phyloP scores from a whole-genome alignment of 768 basidiomycete genomes.

The Leccinum ochraceum region DNA sequence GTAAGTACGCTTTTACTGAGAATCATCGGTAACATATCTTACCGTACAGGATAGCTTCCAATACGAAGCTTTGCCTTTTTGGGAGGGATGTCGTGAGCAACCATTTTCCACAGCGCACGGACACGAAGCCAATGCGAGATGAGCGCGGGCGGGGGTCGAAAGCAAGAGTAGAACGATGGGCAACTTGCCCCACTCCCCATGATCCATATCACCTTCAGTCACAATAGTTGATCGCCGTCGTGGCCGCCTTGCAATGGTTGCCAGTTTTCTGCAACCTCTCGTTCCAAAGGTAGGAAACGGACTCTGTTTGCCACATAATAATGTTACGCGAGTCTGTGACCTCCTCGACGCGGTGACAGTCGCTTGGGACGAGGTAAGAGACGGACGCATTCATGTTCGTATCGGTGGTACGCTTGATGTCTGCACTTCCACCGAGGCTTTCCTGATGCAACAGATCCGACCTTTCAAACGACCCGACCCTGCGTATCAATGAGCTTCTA shows the following conservation, averaged over 20 bases:
- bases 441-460: not conserved
- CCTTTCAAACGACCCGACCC: not conserved
- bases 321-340: not conserved
- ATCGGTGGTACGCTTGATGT: not conserved
- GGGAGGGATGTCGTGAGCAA: slow-evolving; percentile 8
- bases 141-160: not conserved
- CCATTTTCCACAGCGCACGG: not conserved
- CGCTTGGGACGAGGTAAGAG: not conserved
- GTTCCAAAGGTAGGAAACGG: too few relatives aligned
- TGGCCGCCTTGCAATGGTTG: not conserved
- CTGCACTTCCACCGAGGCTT: not conserved
- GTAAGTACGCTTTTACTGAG: not conserved
- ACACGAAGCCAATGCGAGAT: not conserved
- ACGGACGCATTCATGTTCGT: not conserved
- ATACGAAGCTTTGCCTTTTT: slow-evolving; percentile 21
- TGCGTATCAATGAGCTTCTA: slow-evolving; percentile 2
- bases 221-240: not conserved
- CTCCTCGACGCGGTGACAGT: not conserved
- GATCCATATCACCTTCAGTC: not conserved
- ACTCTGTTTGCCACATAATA: not conserved
- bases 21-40: not conserved
- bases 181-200: not conserved
- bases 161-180: not conserved
- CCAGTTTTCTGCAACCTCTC: not conserved
- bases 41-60: slow-evolving; percentile 24